These are phyloP conservation scores for bread wheat (Triticum aestivum) DNA, from an alignment of 176 grass and related monocot species.

Conservation along the genomic window IWGSC_CS_RefSeq_v2.1 NC_057812.1:295347306-295347805, in stretches of 20 bases:
- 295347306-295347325: not conserved
- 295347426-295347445: not conserved
- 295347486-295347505: not conserved
- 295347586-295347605: conserved; percentile 44
- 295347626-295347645: conserved; percentile 28
- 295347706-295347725: conserved; percentile 93
- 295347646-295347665: conserved; percentile 14
- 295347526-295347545: conserved; percentile 92
- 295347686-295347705: conserved; percentile 74
- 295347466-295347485: not conserved
- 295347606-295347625: conserved; percentile 12
- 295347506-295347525: conserved; percentile 75
- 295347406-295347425: not conserved
- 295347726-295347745: conserved; percentile 75
- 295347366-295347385: conserved; percentile 12
- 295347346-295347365: not conserved
- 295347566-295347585: conserved; percentile 94
- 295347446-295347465: not conserved
- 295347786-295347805: conserved; percentile 32
- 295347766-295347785: conserved; percentile 37
- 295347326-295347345: not conserved
- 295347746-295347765: conserved; percentile 78
- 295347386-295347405: conserved; percentile 3
- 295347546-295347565: conserved; percentile 80
- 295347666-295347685: conserved; percentile 65